Percentiles rank a stretch among this genome's conserved stretches.
These are phyloP conservation scores for Thymus quinquecostatus DNA, from an alignment of 257 asterid species.

Conservation along the genomic window DNA sequence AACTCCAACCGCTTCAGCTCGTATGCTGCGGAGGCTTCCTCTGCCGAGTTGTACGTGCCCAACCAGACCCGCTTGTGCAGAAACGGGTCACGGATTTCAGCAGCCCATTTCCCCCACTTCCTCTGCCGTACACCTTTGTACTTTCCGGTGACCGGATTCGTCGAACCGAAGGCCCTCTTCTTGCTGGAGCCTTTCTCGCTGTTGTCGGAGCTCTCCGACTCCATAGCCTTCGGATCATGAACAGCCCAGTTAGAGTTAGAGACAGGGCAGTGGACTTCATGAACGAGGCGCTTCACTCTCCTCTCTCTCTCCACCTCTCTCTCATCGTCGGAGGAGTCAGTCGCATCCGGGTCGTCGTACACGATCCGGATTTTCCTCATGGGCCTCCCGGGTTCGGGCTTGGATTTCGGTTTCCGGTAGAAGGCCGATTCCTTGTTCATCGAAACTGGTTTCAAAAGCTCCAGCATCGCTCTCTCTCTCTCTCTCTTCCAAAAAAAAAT, in stretches of 20 bases:
- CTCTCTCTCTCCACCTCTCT: conserved; percentile 10
- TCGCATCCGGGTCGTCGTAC: conserved; percentile 79
- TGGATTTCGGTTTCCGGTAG: conserved; percentile 26
- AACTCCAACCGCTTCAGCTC: conserved; percentile 68
- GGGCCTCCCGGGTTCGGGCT: conserved; percentile 31
- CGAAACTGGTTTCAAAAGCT: conserved; percentile 39
- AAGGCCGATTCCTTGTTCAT: conserved; percentile 28
- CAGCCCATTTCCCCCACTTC: conserved; percentile 99
- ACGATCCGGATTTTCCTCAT: conserved; percentile 57
- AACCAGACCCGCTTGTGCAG: conserved; percentile 75
- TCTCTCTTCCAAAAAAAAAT: neutral
- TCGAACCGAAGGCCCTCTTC: conserved; percentile 13
- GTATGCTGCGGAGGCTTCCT: conserved; percentile 75
- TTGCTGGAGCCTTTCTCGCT: conserved; percentile 44
- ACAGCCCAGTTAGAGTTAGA: neutral
- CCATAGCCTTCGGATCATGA: conserved; percentile 6
- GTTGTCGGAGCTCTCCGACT: conserved; percentile 51
- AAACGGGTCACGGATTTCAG: conserved; percentile 89
- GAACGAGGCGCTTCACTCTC: conserved; percentile 53
- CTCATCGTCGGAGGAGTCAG: conserved; percentile 90
- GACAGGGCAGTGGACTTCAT: conserved; percentile 47
- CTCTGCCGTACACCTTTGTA: conserved; percentile 77
- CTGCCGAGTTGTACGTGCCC: conserved; percentile 75
- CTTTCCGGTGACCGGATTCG: conserved; percentile 38
- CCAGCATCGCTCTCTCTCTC: conserved; percentile 38